Base-by-base conservation (phyloP, 2,329 filamentous ascomycete genomes). In the Pseudogymnoascus sp. region DNA sequence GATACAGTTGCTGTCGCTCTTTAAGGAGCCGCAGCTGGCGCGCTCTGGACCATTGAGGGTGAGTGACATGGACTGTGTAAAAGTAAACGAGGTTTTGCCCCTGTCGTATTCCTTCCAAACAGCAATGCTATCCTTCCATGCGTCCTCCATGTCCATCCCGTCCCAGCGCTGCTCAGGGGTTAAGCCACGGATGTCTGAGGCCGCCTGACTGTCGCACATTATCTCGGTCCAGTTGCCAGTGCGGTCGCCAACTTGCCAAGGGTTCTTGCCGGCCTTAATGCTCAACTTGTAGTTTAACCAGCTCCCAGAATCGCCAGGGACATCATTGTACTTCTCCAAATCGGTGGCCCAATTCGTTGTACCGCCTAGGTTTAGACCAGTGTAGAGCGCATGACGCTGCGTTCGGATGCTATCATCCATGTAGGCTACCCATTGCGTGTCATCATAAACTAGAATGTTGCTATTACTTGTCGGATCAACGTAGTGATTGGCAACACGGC, bases 311-410 rank as follows among this genome's bases (percentile, higher is more conserved):
- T 31, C 28, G 28, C 14, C 16, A 14, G 28, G 56, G 31, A 18
- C 21, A 16, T 60, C 25, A 16, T 53, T 18, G 46, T 23, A 53
- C 18, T 5, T 12, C 11, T 53, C n/a, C 46, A 77, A 63, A 63
- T 76, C 74, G 37, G 69, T 66, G 6, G 75, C 75, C 74, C 73
- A 77, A 56, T 76, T 70, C 16, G 66, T 64, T n/a, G 64, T 73
- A 1, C 74, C 74, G 1, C 63, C 69, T 38, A 76, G 68, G 42
- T 71, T 70, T 1, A 69, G 43, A 1, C 25, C 37, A 31, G 69
- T 23, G 62, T 70, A 75, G 1, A 65, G 28, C 0, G 43, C 53
- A 0, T 59, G 62, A 5, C 74, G 69, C 1, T n/a, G 18, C 0
- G 28, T 14, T 40, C 72, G 75, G 16, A 46, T 72, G 0, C 38